These are phyloP conservation scores for Saturnispora bothae DNA, from an alignment of 805 yeast species.

Conservation along the genomic window DNA sequence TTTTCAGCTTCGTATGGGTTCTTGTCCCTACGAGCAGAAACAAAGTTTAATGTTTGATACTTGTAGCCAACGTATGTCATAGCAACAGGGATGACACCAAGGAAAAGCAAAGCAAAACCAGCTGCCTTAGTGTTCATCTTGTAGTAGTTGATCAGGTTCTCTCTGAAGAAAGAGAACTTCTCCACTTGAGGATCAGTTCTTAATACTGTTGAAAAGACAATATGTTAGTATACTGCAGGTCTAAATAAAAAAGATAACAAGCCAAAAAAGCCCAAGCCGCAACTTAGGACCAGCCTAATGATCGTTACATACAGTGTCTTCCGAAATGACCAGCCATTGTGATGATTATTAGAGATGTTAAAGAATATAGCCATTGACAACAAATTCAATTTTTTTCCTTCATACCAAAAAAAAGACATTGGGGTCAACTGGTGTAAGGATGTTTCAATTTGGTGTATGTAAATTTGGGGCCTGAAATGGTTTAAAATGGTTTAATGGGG, in stretches of 20 bases:
- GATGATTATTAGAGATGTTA: not conserved
- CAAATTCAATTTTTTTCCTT: not conserved
- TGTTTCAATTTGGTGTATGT: no score
- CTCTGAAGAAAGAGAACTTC: constrained; percentile 24
- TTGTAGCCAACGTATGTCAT: constrained; percentile 25
- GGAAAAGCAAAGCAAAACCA: constrained; percentile 20
- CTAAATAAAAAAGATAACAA: no score
- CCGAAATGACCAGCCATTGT: constrained; percentile 26
- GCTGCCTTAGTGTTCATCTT: constrained; percentile 24
- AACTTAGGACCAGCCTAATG: not conserved
- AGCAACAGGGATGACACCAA: constrained; percentile 26
- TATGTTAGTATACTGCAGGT: constrained; percentile 7
- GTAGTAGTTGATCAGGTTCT: constrained; percentile 23
- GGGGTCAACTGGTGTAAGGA: constrained; percentile 1
- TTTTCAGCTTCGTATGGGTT: constrained; percentile 19
- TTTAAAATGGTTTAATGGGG: no score
- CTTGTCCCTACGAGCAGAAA: constrained; percentile 24
- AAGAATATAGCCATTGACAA: not conserved
- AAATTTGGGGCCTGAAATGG: not conserved
- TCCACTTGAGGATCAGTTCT: constrained; percentile 25
- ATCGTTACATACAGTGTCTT: constrained; percentile 24
- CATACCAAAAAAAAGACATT: not conserved
- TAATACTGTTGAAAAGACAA: constrained; percentile 17
- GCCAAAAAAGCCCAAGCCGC: no score
- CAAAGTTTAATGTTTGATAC: constrained; percentile 20